A percentile compares a stretch with the other conserved stretches of the same genome.
phyloP scores from a whole-genome alignment of 1,284 basidiomycete genomes.

The Cryptococcus floricola region DNA sequence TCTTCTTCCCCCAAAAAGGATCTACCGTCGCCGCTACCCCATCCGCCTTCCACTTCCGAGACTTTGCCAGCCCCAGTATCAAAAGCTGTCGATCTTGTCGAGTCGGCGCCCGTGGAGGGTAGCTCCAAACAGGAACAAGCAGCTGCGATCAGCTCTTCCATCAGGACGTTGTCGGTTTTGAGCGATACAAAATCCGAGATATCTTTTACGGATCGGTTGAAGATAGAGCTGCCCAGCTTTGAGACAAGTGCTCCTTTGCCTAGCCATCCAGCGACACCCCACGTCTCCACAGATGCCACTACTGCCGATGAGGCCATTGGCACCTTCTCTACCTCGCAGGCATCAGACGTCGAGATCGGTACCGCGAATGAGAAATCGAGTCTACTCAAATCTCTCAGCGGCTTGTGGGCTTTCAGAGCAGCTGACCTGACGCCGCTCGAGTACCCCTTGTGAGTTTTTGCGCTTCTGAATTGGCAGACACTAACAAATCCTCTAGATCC shows the following conservation, averaged over 20 bases:
- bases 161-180: constrained; percentile 19
- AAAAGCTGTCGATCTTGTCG: not conserved
- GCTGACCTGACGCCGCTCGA: constrained; percentile 56
- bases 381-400: constrained; percentile 80
- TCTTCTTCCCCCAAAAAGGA: constrained; percentile 14
- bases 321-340: constrained; percentile 32
- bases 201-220: constrained; percentile 41
- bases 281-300: constrained; percentile 24
- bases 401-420: constrained; percentile 65
- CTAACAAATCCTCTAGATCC: constrained; percentile 26
- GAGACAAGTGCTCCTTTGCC: constrained; percentile 48
- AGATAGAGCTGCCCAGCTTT: constrained; percentile 48
- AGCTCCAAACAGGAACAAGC: not conserved
- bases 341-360: constrained; percentile 51
- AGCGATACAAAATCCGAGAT: constrained; percentile 34
- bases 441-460: constrained; percentile 53
- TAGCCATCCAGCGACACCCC: constrained; percentile 43
- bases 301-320: constrained; percentile 27
- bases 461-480: not conserved
- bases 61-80: not conserved
- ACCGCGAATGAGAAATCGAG: constrained; percentile 65
- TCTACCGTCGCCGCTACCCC: constrained; percentile 1
- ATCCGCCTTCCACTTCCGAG: not conserved
- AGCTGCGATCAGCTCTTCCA: constrained; percentile 1
- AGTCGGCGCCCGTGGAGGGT: too few species aligned